Conservation (phyloP, 176 grass and related monocot genomes). For the Carex pumila region DNA sequence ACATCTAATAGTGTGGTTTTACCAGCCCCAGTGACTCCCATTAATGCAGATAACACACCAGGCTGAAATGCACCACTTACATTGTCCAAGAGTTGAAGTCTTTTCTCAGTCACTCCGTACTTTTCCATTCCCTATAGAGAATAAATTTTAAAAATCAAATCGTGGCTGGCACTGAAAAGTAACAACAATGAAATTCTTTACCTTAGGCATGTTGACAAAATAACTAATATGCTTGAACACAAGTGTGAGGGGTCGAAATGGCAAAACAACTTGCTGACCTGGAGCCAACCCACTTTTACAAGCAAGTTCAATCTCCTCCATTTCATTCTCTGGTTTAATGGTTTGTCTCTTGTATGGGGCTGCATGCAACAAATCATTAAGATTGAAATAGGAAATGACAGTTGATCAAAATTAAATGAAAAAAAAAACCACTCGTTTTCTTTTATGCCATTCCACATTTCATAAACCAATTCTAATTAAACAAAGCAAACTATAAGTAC, state of each 20-base stretch:
- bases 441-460: not conserved
- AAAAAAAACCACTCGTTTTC: not conserved
- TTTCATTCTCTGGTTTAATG: constrained; percentile 24
- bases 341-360: constrained; percentile 60
- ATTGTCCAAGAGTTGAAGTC: constrained; percentile 72
- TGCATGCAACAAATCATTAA: constrained; percentile 30
- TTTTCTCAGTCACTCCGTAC: constrained; percentile 63
- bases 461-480: not conserved
- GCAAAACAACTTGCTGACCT: constrained; percentile 46
- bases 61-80: constrained; percentile 74
- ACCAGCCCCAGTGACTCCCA: constrained; percentile 92
- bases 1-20: constrained; percentile 95
- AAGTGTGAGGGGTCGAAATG: constrained; percentile 66
- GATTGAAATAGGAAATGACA: not conserved
- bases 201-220: constrained; percentile 81
- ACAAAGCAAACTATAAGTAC: not conserved
- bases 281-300: constrained; percentile 20
- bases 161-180: constrained; percentile 4
- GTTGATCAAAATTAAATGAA: constrained; percentile 3
- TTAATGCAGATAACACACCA: constrained; percentile 82
- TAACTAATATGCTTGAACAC: constrained; percentile 86
- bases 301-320: constrained; percentile 15
- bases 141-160: constrained; percentile 14
- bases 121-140: constrained; percentile 57
- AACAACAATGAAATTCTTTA: constrained; percentile 34